Evolutionary conservation across 441 rosid genomes (phyloP), one percentile per base, ranked within the genome.

Genomic region (Geranium incanum): DNA sequence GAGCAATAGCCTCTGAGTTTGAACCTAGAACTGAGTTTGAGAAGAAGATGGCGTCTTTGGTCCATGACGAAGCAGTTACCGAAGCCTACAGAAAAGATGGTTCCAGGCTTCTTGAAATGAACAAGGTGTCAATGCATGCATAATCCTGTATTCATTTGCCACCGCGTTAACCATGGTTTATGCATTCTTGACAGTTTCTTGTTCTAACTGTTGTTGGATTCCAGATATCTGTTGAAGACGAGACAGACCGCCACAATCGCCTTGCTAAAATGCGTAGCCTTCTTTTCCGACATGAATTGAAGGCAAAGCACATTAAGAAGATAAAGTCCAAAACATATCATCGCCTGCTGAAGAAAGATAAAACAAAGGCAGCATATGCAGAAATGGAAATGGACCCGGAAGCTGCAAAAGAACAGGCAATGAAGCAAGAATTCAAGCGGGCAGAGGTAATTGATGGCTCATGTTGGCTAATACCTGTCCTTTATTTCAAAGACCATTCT

Each of bases 321-420:
- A 94, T 94, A n/a, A 90, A 95, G 84, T 92, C 97, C n/a, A 95
- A 88, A 84, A 84, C 95, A 63, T 92, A 83, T 78, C 96, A 83
- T 72, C 94, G 94, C 13, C 76, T 90, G 67, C 76, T 79, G 80
- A 90, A 87, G 77, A 92, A 87, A 81, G 95, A 89, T 76, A 85
- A 75, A 77, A 60, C 68, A 50, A 93, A 84, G 75, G 77, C 81
- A 16, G 80, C 79, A 69, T 78, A 82, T 57, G 78, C 33, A 0
- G 93, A 77, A 68, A 72, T 80, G 78, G 81, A 81, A 73, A 81
- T 89, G 89, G 94, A 92, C 80, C 88, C 92, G 48, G 97, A 92
- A 84, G 87, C 81, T 72, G 93, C 87, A 23, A 90, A 90, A 84
- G 96, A 94, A 77, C 87, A 74, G 72, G 94, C 93, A 55, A 83